Evolutionary conservation across 1,284 basidiomycete genomes (phyloP), one percentile per base, ranked within the genome.

Genomic region (Tilletia horrida): DNA sequence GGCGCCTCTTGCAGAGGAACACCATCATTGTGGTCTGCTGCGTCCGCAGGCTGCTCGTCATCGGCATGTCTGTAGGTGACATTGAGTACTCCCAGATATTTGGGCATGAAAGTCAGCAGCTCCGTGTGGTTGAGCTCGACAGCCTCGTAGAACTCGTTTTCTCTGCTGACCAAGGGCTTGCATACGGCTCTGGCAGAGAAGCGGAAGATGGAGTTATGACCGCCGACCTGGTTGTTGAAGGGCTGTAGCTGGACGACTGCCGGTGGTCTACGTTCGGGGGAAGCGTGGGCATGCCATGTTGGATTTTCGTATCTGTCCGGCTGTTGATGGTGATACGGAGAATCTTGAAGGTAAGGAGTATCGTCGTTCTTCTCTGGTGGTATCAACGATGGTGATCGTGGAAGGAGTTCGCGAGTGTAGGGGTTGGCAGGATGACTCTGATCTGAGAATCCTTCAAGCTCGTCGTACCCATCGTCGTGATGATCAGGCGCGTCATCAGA

Each of bases 151-250:
- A 99, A 97, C 63, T 97, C 85, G 81, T 99, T 98, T 84, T 99
- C 95, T 63, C 93, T 88, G 23, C 92, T 93, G 16, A 97, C 93
- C 9, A 98, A 87, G 21, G 95, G 95, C 92, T 99, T 99, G 86
- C 95, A 99, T 21, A 99, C 93, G 11, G 96, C 95, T 66, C 93
- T 88, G 75, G 93, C 92, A 1, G 95, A 97, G 78, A 99, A 98
- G 82, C 94, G 94, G 84, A 98, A 98, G 78, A 99, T 97, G 69
- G 92, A 90, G 75, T 88, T 92, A 83, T 99, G 95, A 0, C 95
- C 95, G 50, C 95, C 95, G 27, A 99, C 95, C 83, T 97, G 94
- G 79, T 99, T 97, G 66, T 92, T 89, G 83, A 96, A 99, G 1
- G 96, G 96, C 67, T 91, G 89, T 4, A 99, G 85, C 44, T 95